Evolutionary conservation across 208 protist genomes (phyloP).

Genomic region (Vickermania spadyakhi): DNA sequence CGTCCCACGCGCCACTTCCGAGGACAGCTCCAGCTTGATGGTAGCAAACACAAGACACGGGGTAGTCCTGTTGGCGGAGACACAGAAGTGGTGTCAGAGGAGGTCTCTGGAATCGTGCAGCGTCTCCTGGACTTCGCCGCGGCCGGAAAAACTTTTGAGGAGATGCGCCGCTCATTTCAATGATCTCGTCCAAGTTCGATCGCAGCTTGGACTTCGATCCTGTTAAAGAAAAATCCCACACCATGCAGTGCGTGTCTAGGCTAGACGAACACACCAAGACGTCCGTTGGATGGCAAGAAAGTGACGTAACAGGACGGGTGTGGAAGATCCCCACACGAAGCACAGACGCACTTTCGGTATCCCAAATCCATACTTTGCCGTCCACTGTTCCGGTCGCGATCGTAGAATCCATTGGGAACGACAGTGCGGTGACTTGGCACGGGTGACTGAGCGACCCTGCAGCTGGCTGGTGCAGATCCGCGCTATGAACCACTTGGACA

Average conservation of each 20-base stretch:
- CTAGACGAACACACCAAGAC: constrained; percentile 41
- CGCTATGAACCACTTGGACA: constrained; percentile 24
- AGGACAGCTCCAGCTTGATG: constrained; percentile 59
- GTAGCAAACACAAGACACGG: constrained; percentile 50
- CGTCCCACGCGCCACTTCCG: constrained; percentile 71
- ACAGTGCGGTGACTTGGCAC: constrained; percentile 35
- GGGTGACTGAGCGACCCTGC: constrained; percentile 19
- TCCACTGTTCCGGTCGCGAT: constrained; percentile 84
- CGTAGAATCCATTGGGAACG: constrained; percentile 30
- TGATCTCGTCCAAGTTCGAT: background rate
- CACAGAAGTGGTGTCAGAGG: constrained; percentile 26
- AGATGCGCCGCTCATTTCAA: background rate
- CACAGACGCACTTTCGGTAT: constrained; percentile 47
- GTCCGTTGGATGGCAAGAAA: constrained; percentile 47
- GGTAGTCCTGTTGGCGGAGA: constrained; percentile 46
- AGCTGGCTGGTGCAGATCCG: constrained; percentile 12
- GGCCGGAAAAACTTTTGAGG: background rate
- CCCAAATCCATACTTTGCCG: constrained; percentile 84
- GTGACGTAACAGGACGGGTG: constrained; percentile 36
- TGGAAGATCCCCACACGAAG: constrained; percentile 46
- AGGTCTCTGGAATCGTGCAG: background rate
- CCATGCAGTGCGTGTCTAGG: constrained; percentile 41
- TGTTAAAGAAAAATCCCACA: constrained; percentile 43
- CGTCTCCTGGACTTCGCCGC: too few species aligned
- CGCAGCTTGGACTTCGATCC: background rate